These are phyloP conservation scores for Carallia pectinifolia DNA, from an alignment of 345 rosid species.

Conservation along the genomic window DNA sequence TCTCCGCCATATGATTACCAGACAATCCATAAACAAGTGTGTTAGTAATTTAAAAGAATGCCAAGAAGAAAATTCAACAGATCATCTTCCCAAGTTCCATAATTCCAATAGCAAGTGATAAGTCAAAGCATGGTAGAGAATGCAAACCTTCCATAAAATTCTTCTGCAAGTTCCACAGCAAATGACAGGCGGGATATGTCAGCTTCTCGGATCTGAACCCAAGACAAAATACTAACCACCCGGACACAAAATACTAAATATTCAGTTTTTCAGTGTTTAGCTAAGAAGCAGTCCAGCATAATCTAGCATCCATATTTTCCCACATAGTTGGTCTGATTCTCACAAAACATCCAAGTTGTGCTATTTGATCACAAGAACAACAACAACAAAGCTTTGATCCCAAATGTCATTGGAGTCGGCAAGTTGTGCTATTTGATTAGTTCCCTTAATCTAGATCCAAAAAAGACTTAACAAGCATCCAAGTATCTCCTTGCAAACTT, in stretches of 20 bases:
- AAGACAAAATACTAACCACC: constrained; percentile 8
- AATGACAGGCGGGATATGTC: constrained; percentile 97
- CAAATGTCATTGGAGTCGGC: not conserved
- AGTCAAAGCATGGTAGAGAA: not conserved
- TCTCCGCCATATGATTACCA: constrained; percentile 33
- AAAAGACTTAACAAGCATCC: not conserved
- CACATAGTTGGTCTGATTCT: too few species aligned
- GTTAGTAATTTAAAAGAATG: constrained; percentile 11
- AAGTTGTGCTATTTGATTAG: not conserved
- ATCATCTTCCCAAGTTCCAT: not conserved
- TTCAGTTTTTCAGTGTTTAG: too few species aligned
- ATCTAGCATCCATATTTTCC: too few species aligned
- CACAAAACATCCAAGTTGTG: too few species aligned
- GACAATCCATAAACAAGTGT: constrained; percentile 42
- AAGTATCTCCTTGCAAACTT: not conserved
- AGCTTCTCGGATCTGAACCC: constrained; percentile 90
- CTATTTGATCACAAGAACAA: too few species aligned
- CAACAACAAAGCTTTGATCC: too few species aligned
- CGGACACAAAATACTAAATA: not conserved
- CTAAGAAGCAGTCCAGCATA: too few species aligned
- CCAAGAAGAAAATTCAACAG: constrained; percentile 6
- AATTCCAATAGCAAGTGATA: constrained; percentile 9
- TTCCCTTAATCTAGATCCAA: not conserved
- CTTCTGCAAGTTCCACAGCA: constrained; percentile 99
- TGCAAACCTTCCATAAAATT: constrained; percentile 93